A percentile compares a stretch with the other conserved stretches of the same genome.
These are phyloP conservation scores for Hirschioporus abietinus DNA, from an alignment of 768 basidiomycete species.

Conservation along the genomic window DNA sequence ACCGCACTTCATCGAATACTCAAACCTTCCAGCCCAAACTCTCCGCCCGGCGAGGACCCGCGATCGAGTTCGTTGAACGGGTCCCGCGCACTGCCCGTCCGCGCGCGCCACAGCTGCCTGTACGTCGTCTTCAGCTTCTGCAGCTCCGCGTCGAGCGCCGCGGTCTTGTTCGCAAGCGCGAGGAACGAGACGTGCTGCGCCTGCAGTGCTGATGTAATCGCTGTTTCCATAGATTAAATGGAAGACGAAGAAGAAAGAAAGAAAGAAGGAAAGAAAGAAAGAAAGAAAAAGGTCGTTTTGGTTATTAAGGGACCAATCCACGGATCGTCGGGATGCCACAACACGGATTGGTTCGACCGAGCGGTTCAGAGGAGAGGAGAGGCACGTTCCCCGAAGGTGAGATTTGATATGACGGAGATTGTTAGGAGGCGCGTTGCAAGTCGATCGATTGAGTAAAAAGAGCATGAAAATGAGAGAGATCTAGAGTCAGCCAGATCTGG, in stretches of 20 bases:
- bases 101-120: constrained; percentile 72
- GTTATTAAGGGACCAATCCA: not conserved
- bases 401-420: not conserved
- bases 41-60: constrained; percentile 27
- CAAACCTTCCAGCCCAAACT: constrained; percentile 47
- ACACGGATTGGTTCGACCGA: too few species aligned
- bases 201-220: constrained; percentile 70
- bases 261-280: too few species aligned
- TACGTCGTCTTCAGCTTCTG: constrained; percentile 73
- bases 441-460: not conserved
- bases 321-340: too few species aligned
- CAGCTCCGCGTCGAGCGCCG: constrained; percentile 65
- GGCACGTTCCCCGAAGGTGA: too few species aligned
- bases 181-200: constrained; percentile 77
- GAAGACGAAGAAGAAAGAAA: not conserved
- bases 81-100: constrained; percentile 79
- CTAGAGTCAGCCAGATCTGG: not conserved
- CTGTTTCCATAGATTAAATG: constrained; percentile 27
- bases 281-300: too few species aligned
- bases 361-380: too few species aligned
- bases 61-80: constrained; percentile 59
- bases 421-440: not conserved
- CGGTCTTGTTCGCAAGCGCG: constrained; percentile 70
- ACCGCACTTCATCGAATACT: constrained; percentile 31
- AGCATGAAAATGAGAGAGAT: constrained; percentile 6